These are phyloP conservation scores for Lactarius trivialis DNA, from an alignment of 768 basidiomycete species.

Conservation along the genomic window DNA sequence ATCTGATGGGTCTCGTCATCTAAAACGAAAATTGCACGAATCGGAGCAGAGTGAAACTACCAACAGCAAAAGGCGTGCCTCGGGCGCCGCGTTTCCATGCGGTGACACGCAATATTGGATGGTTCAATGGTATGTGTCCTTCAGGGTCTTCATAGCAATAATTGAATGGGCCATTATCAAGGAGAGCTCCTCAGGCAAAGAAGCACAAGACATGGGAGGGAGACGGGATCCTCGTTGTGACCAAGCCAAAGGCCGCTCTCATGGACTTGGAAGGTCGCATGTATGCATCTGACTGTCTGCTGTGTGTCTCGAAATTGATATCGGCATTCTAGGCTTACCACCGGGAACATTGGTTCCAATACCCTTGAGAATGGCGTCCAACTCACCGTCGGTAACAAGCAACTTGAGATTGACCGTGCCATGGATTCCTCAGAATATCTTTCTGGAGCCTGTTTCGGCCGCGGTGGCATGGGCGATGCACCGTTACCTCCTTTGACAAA, in stretches of 20 bases:
- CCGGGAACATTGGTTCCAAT: slow-evolving; percentile 41
- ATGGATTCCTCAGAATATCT: slow-evolving; percentile 51
- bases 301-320: not conserved
- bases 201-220: slow-evolving; percentile 94
- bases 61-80: slow-evolving; percentile 25
- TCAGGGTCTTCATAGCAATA: not conserved
- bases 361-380: slow-evolving; percentile 34
- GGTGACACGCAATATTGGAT: slow-evolving; percentile 54
- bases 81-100: slow-evolving; percentile 3
- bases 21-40: slow-evolving; percentile 26
- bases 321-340: slow-evolving; percentile 38
- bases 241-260: slow-evolving; percentile 38
- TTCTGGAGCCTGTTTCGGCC: slow-evolving; percentile 60
- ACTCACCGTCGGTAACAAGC: slow-evolving; percentile 45
- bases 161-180: slow-evolving; percentile 25
- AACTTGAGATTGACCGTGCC: slow-evolving; percentile 56
- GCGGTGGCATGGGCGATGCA: slow-evolving; percentile 24
- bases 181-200: slow-evolving; percentile 63
- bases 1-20: not conserved
- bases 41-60: slow-evolving; percentile 17
- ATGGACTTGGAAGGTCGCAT: slow-evolving; percentile 59
- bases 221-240: slow-evolving; percentile 58
- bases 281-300: slow-evolving; percentile 35
- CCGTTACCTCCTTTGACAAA: slow-evolving; percentile 21
- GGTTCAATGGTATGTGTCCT: slow-evolving; percentile 58